Base-by-base conservation (phyloP, 768 basidiomycete species). In the Termitomyces sp. region DNA sequence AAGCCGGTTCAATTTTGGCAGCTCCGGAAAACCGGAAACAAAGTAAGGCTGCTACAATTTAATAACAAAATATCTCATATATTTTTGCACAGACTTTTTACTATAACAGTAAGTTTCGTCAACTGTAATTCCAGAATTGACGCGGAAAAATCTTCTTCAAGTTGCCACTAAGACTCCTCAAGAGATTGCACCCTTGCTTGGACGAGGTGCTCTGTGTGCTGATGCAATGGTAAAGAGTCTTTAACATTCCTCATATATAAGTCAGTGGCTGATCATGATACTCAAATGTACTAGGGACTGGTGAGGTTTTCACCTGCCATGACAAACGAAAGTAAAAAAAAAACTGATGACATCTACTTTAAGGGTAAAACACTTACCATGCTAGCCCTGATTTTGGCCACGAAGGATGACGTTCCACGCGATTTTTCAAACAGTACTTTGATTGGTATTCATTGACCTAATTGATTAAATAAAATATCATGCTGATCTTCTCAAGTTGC, bases 301-400 rank as follows among this genome's bases (percentile, higher is more conserved):
- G 80, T 80, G 70, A 9, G 28, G 20, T 12, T 39, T 50, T 20
- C 39, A 49, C 22, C 7, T 36, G 3, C 22, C 40, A 40, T 48
- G n/a, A 24, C 68, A 36, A 48, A 16, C 20, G 44, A 20, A 36
- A 22, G 49, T 53, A 28, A 2, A 28, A 13, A 58, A 44, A 20
- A 7, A 5, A 9, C 33, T 48, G 33, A 49, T 61, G 15, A 39
- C n/a, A 52, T 50, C 45, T 7, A 62, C 38, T 7, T 12, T 3
- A 20, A 89, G 88, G 95, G 95, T 0, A 97, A 96, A 79, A 97
- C 96, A 0, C 77, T 97, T 45, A 94, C 92, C 0, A 93, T 94
- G 84, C 76, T 97, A 44, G 81, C 93, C 6, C 78, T 97, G 16
- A 81, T 94, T 44, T 73, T 95, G 32, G 86, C 91, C 1, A 95